Percentiles rank a stretch among this genome's conserved stretches.
Evolutionary conservation across 345 rosid species (phyloP).

Genomic region (Eucalyptus coolabah): DNA sequence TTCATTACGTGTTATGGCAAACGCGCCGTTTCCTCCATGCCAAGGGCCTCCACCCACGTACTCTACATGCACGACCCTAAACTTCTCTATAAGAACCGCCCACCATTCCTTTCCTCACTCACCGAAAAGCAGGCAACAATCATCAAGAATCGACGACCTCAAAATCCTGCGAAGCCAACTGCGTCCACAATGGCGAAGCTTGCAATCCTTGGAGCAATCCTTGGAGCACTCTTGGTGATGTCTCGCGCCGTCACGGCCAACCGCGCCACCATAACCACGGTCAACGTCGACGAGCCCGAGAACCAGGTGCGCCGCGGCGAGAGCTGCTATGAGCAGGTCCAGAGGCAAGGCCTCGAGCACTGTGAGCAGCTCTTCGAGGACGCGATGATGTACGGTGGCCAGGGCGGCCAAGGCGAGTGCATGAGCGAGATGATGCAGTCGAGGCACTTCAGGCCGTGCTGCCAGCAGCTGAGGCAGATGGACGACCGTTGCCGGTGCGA

Average conservation of each 20-base stretch:
- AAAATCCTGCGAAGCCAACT: not conserved
- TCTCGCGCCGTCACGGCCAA: conserved; percentile 1
- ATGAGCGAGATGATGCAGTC: not conserved
- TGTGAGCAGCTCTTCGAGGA: conserved; percentile 11
- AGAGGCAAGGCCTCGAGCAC: conserved; percentile 10
- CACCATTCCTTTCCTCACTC: not conserved
- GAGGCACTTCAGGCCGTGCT: not conserved
- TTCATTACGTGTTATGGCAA: not conserved
- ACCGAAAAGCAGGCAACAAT: not conserved
- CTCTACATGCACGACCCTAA: not conserved
- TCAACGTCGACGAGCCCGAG: not conserved
- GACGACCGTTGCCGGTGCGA: not conserved
- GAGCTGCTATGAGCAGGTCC: conserved; percentile 2
- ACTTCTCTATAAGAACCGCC: not conserved
- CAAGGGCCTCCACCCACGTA: not conserved
- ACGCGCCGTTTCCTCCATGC: not conserved
- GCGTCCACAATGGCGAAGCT: conserved; percentile 4
- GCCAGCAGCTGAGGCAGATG: not conserved
- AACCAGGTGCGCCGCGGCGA: not conserved
- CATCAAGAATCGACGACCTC: not conserved
- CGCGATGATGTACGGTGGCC: not conserved
- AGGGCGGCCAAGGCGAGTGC: not conserved
- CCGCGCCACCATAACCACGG: conserved; percentile 3
- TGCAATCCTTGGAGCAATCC: not conserved
- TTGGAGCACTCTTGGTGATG: conserved; percentile 4